Conservation (phyloP, 768 basidiomycete genomes). For the Calocybe indica region DNA sequence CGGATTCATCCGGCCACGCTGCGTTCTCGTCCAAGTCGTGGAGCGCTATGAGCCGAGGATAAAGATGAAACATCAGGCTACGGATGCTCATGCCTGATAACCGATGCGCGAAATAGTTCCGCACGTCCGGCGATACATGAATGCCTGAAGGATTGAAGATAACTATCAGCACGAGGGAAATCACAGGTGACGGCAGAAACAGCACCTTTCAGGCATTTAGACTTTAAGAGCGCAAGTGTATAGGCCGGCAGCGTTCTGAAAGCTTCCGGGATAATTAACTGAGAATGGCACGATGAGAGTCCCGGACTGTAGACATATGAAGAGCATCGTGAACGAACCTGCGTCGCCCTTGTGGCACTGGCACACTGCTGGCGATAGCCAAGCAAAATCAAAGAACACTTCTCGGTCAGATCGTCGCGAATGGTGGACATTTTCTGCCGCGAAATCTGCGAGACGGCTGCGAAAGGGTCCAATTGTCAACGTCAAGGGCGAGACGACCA, state of each 20-base stretch:
- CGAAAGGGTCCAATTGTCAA: not conserved
- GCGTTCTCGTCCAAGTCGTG: conserved; percentile 74
- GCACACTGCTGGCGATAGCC: conserved; percentile 91
- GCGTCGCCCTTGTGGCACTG: conserved; percentile 64
- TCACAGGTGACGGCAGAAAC: not conserved
- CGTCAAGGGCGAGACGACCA: not conserved
- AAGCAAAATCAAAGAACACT: conserved; percentile 73
- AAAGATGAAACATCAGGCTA: conserved; percentile 69
- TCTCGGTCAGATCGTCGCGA: conserved; percentile 79
- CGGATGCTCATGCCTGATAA: conserved; percentile 68
- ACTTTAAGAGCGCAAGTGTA: conserved; percentile 76
- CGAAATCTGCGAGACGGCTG: conserved; percentile 69
- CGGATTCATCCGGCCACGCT: conserved; percentile 63
- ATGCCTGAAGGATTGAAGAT: conserved; percentile 44
- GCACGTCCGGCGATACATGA: conserved; percentile 89
- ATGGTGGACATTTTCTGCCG: conserved; percentile 64
- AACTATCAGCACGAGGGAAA: not conserved
- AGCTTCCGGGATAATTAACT: conserved; percentile 94
- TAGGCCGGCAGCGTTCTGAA: conserved; percentile 84
- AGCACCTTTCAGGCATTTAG: conserved; percentile 88
- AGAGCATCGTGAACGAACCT: conserved; percentile 42
- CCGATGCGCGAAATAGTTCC: conserved; percentile 78
- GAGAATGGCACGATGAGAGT: conserved; percentile 6
- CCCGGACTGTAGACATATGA: not conserved
- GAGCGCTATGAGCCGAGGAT: conserved; percentile 82